A percentile compares a stretch with the other conserved stretches of the same genome.
Conservation (phyloP, 2,329 filamentous ascomycete species). For the Biscogniauxia marginata region DNA sequence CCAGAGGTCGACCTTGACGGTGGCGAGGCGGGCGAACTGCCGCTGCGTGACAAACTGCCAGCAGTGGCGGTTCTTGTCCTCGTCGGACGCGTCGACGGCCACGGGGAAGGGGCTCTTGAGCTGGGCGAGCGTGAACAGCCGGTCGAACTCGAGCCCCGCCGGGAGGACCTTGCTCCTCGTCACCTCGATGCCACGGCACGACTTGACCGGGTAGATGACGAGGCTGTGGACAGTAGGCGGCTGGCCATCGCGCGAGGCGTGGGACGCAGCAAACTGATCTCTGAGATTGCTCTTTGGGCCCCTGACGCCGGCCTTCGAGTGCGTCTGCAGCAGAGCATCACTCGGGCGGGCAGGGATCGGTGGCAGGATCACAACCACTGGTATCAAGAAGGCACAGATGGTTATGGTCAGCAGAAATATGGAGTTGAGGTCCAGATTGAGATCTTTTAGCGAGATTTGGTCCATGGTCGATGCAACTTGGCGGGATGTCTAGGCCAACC, state of each 20-base stretch:
- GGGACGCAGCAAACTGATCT: conserved; percentile 21
- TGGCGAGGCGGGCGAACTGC: conserved; percentile 68
- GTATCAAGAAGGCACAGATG: conserved; percentile 48
- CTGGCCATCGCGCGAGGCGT: conserved; percentile 20
- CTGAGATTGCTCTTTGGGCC: conserved; percentile 38
- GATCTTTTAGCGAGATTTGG: conserved; percentile 12
- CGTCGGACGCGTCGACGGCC: conserved; percentile 32
- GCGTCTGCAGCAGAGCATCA: conserved; percentile 56
- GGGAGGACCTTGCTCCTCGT: conserved; percentile 60
- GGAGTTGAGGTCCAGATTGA: conserved; percentile 26
- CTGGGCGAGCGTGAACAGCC: conserved; percentile 81
- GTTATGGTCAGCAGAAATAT: conserved; percentile 29
- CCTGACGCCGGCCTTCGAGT: conserved; percentile 46
- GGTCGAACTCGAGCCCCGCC: conserved; percentile 74
- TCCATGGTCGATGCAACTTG: conserved; percentile 9
- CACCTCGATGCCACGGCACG: conserved; percentile 75
- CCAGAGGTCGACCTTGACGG: conserved; percentile 67
- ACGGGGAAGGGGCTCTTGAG: conserved; percentile 50
- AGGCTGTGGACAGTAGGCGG: conserved; percentile 55
- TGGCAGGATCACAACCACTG: conserved; percentile 54
- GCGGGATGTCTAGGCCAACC: conserved; percentile 2
- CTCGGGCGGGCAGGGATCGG: conserved; percentile 51
- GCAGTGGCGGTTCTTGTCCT: conserved; percentile 41
- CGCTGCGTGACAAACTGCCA: conserved; percentile 75
- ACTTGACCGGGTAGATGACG: conserved; percentile 81